phyloP scores from a whole-genome alignment of 345 rosid species.

The Eutrema japonicum region DNA sequence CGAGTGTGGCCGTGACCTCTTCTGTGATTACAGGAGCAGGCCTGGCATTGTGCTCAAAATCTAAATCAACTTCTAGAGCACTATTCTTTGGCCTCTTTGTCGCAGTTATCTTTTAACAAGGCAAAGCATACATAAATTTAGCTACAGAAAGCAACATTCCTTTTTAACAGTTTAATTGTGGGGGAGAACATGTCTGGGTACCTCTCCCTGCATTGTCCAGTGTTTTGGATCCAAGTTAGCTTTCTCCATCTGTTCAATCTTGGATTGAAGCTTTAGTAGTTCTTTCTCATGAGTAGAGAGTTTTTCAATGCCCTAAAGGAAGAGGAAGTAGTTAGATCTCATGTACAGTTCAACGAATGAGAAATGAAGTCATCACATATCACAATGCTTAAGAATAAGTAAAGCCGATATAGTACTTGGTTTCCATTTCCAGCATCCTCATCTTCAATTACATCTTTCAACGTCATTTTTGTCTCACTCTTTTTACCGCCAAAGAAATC shows the following conservation, averaged over 20 bases:
- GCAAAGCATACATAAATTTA: constrained; percentile 10
- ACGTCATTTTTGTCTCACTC: constrained; percentile 46
- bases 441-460: constrained; percentile 51
- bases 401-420: constrained; percentile 43
- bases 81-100: constrained; percentile 88
- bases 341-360: background rate
- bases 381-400: constrained; percentile 11
- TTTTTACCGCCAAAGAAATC: constrained; percentile 75
- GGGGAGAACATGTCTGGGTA: constrained; percentile 31
- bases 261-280: constrained; percentile 56
- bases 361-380: constrained; percentile 21
- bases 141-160: constrained; percentile 4
- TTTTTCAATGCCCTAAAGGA: constrained; percentile 51
- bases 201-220: constrained; percentile 99
- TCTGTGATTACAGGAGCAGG: constrained; percentile 96
- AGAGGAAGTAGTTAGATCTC: constrained; percentile 22
- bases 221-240: constrained; percentile 82
- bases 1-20: constrained; percentile 86
- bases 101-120: constrained; percentile 71
- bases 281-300: constrained; percentile 88
- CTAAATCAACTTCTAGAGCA: constrained; percentile 94
- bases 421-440: constrained; percentile 50
- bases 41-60: constrained; percentile 92
- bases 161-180: background rate
- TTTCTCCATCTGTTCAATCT: constrained; percentile 84